Evolutionary conservation across 202 grass and related monocot species (phyloP), one percentile per base, ranked within the genome.

Genomic region (Hordeum pubiflorum): DNA sequence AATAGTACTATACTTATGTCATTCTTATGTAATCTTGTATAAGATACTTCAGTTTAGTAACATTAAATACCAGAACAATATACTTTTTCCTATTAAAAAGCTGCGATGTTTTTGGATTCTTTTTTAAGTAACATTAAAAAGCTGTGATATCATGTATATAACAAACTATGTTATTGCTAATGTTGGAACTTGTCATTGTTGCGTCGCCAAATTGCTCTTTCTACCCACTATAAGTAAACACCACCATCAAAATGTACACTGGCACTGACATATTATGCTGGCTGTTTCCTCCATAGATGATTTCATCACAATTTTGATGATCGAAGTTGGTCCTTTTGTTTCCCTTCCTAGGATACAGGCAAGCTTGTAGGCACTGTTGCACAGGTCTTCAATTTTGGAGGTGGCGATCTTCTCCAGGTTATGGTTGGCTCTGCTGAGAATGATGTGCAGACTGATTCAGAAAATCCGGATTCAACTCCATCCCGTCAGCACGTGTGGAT

Each of bases 371-470:
- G 96, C 71, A 91, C 80, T 76, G 92, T 95, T 74, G 74, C 43
- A 50, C 88, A 91, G 56, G 85, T 99, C 75, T 87, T 93, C 78
- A 95, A 93, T 78, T 84, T 83, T 79, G 91, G 93, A 41, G 92
- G 89, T 52, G 86, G 91, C 3, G 92, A 99, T 86, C 86, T 99
- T 80, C 87, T 99, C 59, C 83, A 87, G 36, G 95, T 99, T 55
- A 87, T 83, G 80, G 83, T 81, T 72, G 82, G 74, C 29, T 34
- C 62, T 32, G 43, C 67, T 41, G 79, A 77, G 52, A 81, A 66
- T 43, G 63, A 18, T 40, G 26, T 21, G 17, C 73, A 73, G 46
- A 50, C 56, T 76, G 72, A 38, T 80, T 69, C 79, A 81, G 77
- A 64, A 75, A 74, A 72, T 61, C 79, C 66, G 74, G 82, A 82